Evolutionary conservation across 2,329 filamentous ascomycete genomes (phyloP).

Genomic region (Aspergillus fischeri): DNA sequence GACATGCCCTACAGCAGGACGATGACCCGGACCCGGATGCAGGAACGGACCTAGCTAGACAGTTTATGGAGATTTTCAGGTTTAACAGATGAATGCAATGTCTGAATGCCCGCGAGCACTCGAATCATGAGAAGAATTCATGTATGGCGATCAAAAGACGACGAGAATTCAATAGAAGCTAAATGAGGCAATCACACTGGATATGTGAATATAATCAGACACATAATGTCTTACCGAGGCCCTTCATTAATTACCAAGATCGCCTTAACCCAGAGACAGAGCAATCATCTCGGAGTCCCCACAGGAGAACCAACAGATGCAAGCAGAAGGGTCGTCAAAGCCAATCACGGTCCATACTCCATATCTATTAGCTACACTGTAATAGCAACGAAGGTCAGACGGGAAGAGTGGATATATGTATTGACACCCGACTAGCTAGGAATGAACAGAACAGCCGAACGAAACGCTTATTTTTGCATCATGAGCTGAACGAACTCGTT

Average conservation of each 20-base stretch:
- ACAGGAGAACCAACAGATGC: neutral
- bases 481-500: slow-evolving; percentile 93
- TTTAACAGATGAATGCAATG: slow-evolving; percentile 33
- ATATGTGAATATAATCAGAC: neutral
- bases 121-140: neutral
- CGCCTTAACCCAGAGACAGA: neutral
- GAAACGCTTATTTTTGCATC: slow-evolving; percentile 77
- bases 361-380: slow-evolving; percentile 18
- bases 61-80: slow-evolving; percentile 44
- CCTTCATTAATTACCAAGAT: neutral
- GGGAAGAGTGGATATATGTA: slow-evolving; percentile 19
- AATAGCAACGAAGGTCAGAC: slow-evolving; percentile 20
- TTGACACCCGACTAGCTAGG: slow-evolving; percentile 27
- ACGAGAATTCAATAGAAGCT: neutral
- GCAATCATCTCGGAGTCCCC: neutral
- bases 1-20: slow-evolving; percentile 15
- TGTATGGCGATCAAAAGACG: neutral
- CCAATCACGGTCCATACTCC: slow-evolving; percentile 3
- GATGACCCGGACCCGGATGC: slow-evolving; percentile 32
- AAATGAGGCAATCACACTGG: neutral
- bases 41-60: slow-evolving; percentile 40
- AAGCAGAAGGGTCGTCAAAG: slow-evolving; percentile 10
- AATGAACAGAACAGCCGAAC: slow-evolving; percentile 24
- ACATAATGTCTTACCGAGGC: neutral
- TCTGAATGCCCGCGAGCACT: neutral